Conservation (phyloP, 495 filamentous ascomycete species). For the Podospora pseudocomata region DNA sequence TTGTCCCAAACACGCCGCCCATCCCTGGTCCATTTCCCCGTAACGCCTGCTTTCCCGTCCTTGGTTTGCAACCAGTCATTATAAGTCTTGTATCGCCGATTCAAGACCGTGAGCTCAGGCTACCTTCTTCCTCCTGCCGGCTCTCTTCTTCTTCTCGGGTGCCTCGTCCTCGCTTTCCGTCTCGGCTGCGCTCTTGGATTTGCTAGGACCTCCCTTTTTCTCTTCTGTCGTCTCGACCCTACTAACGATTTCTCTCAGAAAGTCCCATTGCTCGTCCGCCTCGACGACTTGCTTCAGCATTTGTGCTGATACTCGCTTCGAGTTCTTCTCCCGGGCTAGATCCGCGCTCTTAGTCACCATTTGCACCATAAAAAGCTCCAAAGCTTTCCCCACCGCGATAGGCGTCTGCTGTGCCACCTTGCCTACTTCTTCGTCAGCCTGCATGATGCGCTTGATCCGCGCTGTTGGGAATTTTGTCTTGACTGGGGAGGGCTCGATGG, state of each 20-base stretch:
- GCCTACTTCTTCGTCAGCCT: slow-evolving; percentile 97
- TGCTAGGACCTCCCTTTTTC: slow-evolving; percentile 31
- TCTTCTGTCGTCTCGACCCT: slow-evolving; percentile 69
- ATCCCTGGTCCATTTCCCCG: not conserved
- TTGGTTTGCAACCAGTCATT: not conserved
- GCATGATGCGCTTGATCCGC: slow-evolving; percentile 99
- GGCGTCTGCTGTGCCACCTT: slow-evolving; percentile 98
- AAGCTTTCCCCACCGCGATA: slow-evolving; percentile 88
- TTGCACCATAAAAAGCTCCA: slow-evolving; percentile 96
- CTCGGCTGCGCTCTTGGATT: slow-evolving; percentile 25
- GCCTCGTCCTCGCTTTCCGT: slow-evolving; percentile 45
- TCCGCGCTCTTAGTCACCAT: slow-evolving; percentile 83
- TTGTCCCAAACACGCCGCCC: not conserved
- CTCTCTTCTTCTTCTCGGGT: slow-evolving; percentile 42
- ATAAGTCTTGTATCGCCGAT: not conserved
- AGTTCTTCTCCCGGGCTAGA: slow-evolving; percentile 73
- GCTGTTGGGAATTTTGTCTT: slow-evolving; percentile 97
- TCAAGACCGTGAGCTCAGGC: not conserved
- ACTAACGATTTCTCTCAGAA: slow-evolving; percentile 83
- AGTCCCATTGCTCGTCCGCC: slow-evolving; percentile 87
- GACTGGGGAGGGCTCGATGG: slow-evolving; percentile 62
- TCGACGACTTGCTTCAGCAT: slow-evolving; percentile 88
- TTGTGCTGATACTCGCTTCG: slow-evolving; percentile 81
- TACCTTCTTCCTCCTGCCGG: slow-evolving; percentile 42
- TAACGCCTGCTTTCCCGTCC: not conserved